A percentile compares a stretch with the other conserved stretches of the same genome.
Conservation (phyloP, 192 early-diverging fungal species). For the Backusella psychrophila region DNA sequence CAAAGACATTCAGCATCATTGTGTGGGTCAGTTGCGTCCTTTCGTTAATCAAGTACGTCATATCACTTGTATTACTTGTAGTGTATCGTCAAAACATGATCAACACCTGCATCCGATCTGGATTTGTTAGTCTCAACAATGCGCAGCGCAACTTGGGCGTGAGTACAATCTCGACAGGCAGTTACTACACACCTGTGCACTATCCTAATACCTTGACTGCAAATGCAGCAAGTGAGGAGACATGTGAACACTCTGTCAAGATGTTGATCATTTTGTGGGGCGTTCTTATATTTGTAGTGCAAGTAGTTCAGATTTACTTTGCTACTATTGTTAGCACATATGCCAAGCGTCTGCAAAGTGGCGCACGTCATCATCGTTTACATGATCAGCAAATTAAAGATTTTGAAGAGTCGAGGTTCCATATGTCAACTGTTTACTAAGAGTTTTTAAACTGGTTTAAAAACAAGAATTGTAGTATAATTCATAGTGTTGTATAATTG, state of each 20-base stretch:
- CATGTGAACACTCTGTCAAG: constrained; percentile 12
- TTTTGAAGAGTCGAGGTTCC: constrained; percentile 37
- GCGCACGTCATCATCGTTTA: constrained; percentile 38
- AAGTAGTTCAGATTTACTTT: constrained; percentile 34
- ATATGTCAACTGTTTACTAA: constrained; percentile 39
- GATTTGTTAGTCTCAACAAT: constrained; percentile 15
- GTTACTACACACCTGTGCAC: constrained; percentile 18
- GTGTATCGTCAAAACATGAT: constrained; percentile 23
- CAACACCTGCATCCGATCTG: constrained; percentile 15
- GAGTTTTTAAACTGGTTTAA: background rate
- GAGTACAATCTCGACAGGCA: constrained; percentile 3
- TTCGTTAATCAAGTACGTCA: constrained; percentile 18
- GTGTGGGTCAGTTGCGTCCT: constrained; percentile 20
- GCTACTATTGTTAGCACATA: constrained; percentile 32
- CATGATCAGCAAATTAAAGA: constrained; percentile 45
- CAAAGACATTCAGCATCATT: constrained; percentile 16
- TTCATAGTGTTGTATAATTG: background rate
- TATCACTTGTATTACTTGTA: constrained; percentile 13
- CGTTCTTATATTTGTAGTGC: constrained; percentile 19
- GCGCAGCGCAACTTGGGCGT: background rate
- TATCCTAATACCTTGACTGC: constrained; percentile 25
- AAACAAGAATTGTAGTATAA: background rate
- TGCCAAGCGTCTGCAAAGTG: constrained; percentile 27
- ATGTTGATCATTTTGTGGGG: constrained; percentile 21
- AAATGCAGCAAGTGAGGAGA: background rate